Conservation (phyloP, 2,329 filamentous ascomycete species). For the Botrytis fabae region DNA sequence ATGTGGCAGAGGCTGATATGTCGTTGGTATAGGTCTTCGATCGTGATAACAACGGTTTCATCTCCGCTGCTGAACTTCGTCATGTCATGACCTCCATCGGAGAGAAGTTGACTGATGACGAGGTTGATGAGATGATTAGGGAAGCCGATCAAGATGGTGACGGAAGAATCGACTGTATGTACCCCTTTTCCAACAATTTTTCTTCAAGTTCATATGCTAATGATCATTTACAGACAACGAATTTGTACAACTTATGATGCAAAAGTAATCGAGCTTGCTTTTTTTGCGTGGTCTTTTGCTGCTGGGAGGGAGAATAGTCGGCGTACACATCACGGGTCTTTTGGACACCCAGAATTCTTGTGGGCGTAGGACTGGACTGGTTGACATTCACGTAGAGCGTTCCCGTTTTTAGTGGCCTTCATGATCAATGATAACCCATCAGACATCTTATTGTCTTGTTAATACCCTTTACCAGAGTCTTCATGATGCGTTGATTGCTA, state of each 20-base stretch:
- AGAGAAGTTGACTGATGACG: constrained; percentile 86
- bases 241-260: constrained; percentile 94
- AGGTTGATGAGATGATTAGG: constrained; percentile 91
- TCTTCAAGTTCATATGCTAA: constrained; percentile 33
- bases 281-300: constrained; percentile 24
- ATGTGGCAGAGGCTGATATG: constrained; percentile 16
- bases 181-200: neutral
- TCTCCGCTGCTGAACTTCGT: constrained; percentile 82
- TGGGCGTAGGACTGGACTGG: constrained; percentile 16
- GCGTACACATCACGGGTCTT: constrained; percentile 16
- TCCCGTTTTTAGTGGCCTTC: constrained; percentile 15
- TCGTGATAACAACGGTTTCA: constrained; percentile 89
- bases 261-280: constrained; percentile 59
- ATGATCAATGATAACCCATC: constrained; percentile 14
- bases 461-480: constrained; percentile 13
- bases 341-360: constrained; percentile 20
- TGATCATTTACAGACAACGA: constrained; percentile 67
- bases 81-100: constrained; percentile 92
- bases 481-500: neutral
- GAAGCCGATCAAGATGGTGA: constrained; percentile 89
- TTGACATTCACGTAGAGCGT: constrained; percentile 19
- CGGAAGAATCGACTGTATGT: constrained; percentile 82
- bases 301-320: constrained; percentile 22
- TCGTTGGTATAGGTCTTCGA: constrained; percentile 64
- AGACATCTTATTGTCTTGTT: constrained; percentile 15